Conservation (phyloP, 2,329 filamentous ascomycete species). For the Trichoderma breve region DNA sequence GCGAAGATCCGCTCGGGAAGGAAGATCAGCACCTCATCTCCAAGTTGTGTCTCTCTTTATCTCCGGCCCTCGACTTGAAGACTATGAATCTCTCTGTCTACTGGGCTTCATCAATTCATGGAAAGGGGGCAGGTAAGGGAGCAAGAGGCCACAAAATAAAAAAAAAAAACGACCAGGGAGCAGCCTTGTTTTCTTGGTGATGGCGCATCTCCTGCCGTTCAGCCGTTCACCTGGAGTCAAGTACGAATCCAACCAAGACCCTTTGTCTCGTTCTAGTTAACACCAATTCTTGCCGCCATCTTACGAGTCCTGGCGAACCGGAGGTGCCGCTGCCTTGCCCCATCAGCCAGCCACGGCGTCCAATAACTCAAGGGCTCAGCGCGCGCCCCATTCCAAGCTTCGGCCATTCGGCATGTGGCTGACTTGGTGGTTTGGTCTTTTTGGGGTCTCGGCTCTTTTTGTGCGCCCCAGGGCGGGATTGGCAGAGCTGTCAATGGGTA, state of each 20-base stretch:
- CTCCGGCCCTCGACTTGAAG: not conserved
- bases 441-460: not conserved
- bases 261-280: not conserved
- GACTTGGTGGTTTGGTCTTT: not conserved
- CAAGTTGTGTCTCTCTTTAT: not conserved
- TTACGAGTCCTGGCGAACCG: not conserved
- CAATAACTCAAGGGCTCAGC: not conserved
- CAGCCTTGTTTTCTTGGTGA: not conserved
- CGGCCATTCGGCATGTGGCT: constrained; percentile 9
- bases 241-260: not conserved
- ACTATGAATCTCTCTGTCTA: not conserved
- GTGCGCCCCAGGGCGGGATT: not conserved
- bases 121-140: not conserved
- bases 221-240: not conserved
- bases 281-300: not conserved
- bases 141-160: not conserved
- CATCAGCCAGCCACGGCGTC: constrained; percentile 15
- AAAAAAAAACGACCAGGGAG: not conserved
- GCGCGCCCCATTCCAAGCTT: constrained; percentile 9
- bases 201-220: constrained; percentile 2
- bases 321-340: constrained; percentile 6
- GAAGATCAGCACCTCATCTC: constrained; percentile 2
- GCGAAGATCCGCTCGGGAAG: not conserved
- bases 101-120: not conserved
- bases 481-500: not conserved